A percentile compares a stretch with the other conserved stretches of the same genome.
Conservation (phyloP, 306 rosid genomes). For the Dryas drummondii region DNA sequence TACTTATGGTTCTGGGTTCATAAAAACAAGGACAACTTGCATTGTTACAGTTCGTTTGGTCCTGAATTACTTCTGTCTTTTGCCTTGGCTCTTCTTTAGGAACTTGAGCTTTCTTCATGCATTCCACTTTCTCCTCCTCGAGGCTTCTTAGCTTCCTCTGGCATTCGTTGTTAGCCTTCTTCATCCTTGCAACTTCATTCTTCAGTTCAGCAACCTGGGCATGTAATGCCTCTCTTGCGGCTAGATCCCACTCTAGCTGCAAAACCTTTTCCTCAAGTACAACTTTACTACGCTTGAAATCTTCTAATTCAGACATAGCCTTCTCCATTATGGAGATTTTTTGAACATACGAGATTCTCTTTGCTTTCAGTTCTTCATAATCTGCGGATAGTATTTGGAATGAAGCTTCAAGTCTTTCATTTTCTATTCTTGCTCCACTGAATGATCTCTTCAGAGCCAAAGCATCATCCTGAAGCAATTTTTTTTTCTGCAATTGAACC, state of each 20-base stretch:
- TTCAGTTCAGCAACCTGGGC: conserved; percentile 34
- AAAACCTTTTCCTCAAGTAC: conserved; percentile 53
- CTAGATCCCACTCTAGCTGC: conserved; percentile 48
- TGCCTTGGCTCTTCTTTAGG: conserved; percentile 49
- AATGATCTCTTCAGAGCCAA: conserved; percentile 45
- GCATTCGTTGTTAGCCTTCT: conserved; percentile 34
- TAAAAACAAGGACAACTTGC: conserved; percentile 6
- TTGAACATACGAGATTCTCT: conserved; percentile 34
- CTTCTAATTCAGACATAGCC: conserved; percentile 38
- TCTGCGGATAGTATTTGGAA: conserved; percentile 36
- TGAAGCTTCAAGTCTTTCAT: conserved; percentile 49
- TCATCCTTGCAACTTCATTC: conserved; percentile 37
- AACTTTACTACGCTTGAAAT: conserved; percentile 32
- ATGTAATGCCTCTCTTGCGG: conserved; percentile 37
- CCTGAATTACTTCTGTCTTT: conserved; percentile 48
- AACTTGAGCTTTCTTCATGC: conserved; percentile 37
- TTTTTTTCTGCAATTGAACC: conserved; percentile 41
- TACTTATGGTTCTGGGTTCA: conserved; percentile 5
- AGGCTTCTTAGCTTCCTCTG: conserved; percentile 29
- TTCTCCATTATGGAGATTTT: conserved; percentile 38
- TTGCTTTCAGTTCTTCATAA: conserved; percentile 50
- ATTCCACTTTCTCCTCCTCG: conserved; percentile 43
- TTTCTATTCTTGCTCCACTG: conserved; percentile 37
- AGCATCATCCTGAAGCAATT: conserved; percentile 39
- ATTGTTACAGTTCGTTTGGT: conserved; percentile 27